These are phyloP conservation scores for Kwoniella heveanensis DNA, from an alignment of 768 basidiomycete genomes.

Conservation along the genomic window DNA sequence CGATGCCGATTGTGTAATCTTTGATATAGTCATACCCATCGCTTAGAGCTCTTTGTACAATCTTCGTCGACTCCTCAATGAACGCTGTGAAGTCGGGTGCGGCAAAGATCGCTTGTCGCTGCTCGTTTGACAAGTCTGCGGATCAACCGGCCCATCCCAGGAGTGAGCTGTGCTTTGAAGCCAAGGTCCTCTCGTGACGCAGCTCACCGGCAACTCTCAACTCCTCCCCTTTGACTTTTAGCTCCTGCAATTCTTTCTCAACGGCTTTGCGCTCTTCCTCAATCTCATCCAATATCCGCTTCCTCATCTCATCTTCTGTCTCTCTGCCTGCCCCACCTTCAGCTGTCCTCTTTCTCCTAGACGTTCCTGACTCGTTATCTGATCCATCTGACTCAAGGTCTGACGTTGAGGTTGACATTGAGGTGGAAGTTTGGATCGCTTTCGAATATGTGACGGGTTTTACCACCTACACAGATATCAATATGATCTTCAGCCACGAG, in stretches of 20 bases:
- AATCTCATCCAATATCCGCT: constrained; percentile 76
- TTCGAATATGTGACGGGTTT: constrained; percentile 55
- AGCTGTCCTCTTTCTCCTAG: constrained; percentile 40
- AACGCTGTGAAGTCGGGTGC: constrained; percentile 92
- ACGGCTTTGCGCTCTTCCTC: constrained; percentile 84
- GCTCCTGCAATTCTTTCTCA: constrained; percentile 65
- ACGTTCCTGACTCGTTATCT: constrained; percentile 61
- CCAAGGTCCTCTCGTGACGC: too few species aligned
- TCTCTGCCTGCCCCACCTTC: constrained; percentile 44
- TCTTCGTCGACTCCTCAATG: constrained; percentile 90
- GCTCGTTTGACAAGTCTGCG: constrained; percentile 81
- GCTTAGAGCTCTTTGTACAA: constrained; percentile 89
- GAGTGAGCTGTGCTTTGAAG: too few species aligned
- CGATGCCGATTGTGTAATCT: constrained; percentile 89
- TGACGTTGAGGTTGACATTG: constrained; percentile 31
- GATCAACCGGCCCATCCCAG: too few species aligned
- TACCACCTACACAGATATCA: constrained; percentile 7
- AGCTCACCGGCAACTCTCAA: constrained; percentile 36
- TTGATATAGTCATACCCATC: constrained; percentile 96
- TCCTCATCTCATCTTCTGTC: constrained; percentile 74
- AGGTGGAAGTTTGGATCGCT: constrained; percentile 50
- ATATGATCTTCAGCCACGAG: background rate
- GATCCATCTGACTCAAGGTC: constrained; percentile 54
- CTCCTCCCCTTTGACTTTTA: constrained; percentile 44
- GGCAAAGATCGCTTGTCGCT: constrained; percentile 75